Conservation (phyloP, 164 flowering plant genomes). For the Tinospora cordifolia region DNA sequence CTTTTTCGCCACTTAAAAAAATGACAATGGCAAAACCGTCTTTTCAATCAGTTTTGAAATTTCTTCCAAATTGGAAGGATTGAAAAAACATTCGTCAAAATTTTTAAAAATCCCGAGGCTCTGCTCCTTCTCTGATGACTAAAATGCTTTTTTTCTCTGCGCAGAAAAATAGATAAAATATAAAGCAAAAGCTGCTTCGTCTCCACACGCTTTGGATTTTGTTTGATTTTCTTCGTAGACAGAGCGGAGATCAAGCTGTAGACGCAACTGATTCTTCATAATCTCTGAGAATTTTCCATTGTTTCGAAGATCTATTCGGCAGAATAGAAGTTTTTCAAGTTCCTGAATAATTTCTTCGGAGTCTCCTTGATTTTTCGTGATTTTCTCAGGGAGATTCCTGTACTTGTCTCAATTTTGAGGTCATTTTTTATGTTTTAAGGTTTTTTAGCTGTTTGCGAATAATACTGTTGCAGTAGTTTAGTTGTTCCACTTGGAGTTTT, state of each 20-base stretch:
- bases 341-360: conserved; percentile 1
- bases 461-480: not conserved
- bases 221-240: not conserved
- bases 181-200: conserved; percentile 13
- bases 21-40: not conserved
- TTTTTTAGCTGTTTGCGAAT: not conserved
- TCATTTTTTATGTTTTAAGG: not conserved
- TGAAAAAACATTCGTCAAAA: not conserved
- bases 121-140: no score
- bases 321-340: not conserved
- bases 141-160: not conserved
- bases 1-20: not conserved
- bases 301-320: not conserved
- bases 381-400: no score
- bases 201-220: conserved; percentile 12
- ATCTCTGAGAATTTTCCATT: conserved; percentile 2
- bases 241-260: conserved; percentile 10
- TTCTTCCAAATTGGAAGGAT: not conserved
- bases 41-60: not conserved
- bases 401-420: not conserved
- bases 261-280: conserved; percentile 4
- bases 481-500: no score
- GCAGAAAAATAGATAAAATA: not conserved
- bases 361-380: not conserved
- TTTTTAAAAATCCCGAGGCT: no score